Evolutionary conservation across 805 yeast genomes (phyloP).

Genomic region (Yamadazyma akitaensis): DNA sequence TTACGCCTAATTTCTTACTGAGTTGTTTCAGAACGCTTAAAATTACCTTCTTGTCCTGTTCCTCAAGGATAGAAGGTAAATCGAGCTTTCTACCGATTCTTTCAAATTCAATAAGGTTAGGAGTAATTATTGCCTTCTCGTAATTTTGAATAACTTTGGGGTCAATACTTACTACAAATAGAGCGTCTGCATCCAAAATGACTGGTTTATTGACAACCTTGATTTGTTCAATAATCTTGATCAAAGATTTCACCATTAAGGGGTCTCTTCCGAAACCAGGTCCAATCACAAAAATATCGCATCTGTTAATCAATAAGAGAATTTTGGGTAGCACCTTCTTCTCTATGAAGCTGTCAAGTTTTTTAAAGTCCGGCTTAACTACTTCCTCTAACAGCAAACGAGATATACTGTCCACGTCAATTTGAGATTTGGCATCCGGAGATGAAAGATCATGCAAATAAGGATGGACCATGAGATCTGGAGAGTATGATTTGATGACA

Average conservation of each 20-base stretch:
- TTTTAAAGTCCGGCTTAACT: conserved; percentile 17
- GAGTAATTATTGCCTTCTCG: conserved; percentile 70
- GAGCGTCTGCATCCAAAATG: conserved; percentile 87
- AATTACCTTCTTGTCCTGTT: conserved; percentile 16
- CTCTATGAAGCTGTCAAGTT: conserved; percentile 33
- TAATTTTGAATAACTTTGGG: conserved; percentile 56
- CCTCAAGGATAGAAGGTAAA: conserved; percentile 24
- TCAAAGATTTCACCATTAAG: conserved; percentile 58
- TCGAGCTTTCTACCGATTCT: conserved; percentile 56
- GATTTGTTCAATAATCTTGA: conserved; percentile 55
- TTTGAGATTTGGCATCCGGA: conserved; percentile 11
- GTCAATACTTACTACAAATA: conserved; percentile 59
- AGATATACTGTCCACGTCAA: conserved; percentile 16
- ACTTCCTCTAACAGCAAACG: conserved; percentile 21
- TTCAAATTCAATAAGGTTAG: conserved; percentile 82
- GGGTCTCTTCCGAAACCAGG: conserved; percentile 91
- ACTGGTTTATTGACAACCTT: conserved; percentile 60
- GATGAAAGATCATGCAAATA: conserved; percentile 55
- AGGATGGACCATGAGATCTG: conserved; percentile 96
- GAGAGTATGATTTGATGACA: conserved; percentile 82
- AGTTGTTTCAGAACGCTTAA: conserved; percentile 37
- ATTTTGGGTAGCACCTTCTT: conserved; percentile 54
- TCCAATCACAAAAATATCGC: conserved; percentile 83
- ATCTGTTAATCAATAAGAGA: conserved; percentile 51
- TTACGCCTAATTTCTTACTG: conserved; percentile 50